Percentiles rank a stretch among this genome's conserved stretches.
Evolutionary conservation across 805 yeast species (phyloP).

Genomic region (Saturnispora mendoncae): DNA sequence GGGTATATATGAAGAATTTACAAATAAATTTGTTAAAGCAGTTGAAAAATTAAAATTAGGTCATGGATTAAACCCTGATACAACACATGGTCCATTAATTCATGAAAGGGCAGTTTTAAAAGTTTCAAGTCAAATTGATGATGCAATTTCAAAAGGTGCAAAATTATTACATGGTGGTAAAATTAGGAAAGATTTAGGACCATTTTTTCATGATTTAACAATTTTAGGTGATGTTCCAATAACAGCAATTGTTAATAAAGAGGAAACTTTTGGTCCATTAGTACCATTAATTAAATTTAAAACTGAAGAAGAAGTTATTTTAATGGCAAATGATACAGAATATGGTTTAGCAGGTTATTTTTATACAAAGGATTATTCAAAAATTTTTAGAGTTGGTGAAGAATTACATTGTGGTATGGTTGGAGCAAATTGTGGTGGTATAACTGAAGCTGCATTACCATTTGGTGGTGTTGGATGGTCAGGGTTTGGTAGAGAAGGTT

Average conservation of each 20-base stretch:
- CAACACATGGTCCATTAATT: slow-evolving; percentile 89
- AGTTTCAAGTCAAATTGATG: slow-evolving; percentile 65
- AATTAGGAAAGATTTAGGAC: slow-evolving; percentile 27
- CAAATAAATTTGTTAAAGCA: slow-evolving; percentile 47
- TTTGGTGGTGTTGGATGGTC: slow-evolving; percentile 90
- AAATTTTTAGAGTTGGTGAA: slow-evolving; percentile 67
- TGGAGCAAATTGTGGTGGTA: slow-evolving; percentile 87
- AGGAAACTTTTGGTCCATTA: slow-evolving; percentile 88
- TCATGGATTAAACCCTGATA: slow-evolving; percentile 68
- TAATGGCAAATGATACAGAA: slow-evolving; percentile 66
- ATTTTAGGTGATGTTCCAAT: slow-evolving; percentile 63
- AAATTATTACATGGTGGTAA: slow-evolving; percentile 60
- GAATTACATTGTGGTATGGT: slow-evolving; percentile 79
- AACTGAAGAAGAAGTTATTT: slow-evolving; percentile 73
- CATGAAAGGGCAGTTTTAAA: slow-evolving; percentile 70
- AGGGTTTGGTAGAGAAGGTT: slow-evolving; percentile 90
- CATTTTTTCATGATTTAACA: slow-evolving; percentile 60
- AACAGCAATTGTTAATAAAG: slow-evolving; percentile 59
- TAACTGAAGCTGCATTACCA: slow-evolving; percentile 78
- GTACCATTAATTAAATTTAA: slow-evolving; percentile 75
- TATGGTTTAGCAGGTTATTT: slow-evolving; percentile 92
- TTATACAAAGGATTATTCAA: slow-evolving; percentile 64
- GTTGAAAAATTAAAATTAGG: slow-evolving; percentile 59
- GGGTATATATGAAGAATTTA: slow-evolving; percentile 67
- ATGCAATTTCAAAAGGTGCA: slow-evolving; percentile 82